These are phyloP conservation scores for Globisporangium megalacanthum DNA, from an alignment of 352 stramenopile species.

Conservation along the genomic window DNA sequence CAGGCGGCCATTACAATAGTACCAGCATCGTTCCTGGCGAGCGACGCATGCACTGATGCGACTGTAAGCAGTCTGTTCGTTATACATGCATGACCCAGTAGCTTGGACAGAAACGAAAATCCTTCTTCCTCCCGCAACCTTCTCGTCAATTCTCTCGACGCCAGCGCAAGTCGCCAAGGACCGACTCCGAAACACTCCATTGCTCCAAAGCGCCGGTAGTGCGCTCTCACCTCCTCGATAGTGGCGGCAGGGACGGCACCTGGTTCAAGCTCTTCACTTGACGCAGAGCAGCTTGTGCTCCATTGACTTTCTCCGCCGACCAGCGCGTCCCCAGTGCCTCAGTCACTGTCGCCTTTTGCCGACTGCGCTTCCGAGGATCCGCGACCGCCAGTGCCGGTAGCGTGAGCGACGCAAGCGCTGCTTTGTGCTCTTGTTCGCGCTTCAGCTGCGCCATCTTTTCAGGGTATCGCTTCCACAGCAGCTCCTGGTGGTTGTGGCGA, in stretches of 20 bases:
- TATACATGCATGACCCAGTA: too few species aligned
- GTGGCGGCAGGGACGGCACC: slow-evolving; percentile 1
- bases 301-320: background rate
- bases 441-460: slow-evolving; percentile 12
- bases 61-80: too few species aligned
- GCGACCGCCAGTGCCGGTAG: slow-evolving; percentile 1
- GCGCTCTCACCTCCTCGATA: slow-evolving; percentile 2
- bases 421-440: slow-evolving; percentile 7
- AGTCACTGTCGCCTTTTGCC: background rate
- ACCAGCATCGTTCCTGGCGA: too few species aligned
- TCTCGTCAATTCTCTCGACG: too few species aligned
- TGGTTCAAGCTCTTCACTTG: slow-evolving; percentile 6
- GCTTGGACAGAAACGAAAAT: too few species aligned
- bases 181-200: too few species aligned
- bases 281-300: background rate
- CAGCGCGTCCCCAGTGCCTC: background rate
- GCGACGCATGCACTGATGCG: too few species aligned
- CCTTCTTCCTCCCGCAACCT: too few species aligned
- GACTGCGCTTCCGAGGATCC: too few species aligned
- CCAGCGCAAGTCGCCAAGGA: too few species aligned
- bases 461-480: slow-evolving; percentile 10
- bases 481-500: slow-evolving; percentile 2
- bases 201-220: too few species aligned
- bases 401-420: background rate
- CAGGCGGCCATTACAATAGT: too few species aligned